Conservation (phyloP, 306 rosid species). For the Vigna nakashimae region DNA sequence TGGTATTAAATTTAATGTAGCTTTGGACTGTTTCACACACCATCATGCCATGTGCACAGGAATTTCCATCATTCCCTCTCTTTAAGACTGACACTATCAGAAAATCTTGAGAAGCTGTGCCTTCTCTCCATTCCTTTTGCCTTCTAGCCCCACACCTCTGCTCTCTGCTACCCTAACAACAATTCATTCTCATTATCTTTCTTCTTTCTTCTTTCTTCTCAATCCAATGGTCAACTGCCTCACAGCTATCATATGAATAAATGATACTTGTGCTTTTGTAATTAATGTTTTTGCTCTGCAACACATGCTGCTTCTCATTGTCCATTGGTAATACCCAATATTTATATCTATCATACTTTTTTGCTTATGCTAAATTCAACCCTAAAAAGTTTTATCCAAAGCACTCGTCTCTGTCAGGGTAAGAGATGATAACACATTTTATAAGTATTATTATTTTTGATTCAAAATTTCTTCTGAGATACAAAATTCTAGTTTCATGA, state of each 20-base stretch:
- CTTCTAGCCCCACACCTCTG: constrained; percentile 43
- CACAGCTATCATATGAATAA: not conserved
- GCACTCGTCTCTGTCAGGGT: too few species aligned
- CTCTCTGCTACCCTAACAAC: constrained; percentile 31
- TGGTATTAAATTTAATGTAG: constrained; percentile 28
- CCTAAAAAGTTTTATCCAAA: too few species aligned
- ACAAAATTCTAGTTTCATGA: too few species aligned
- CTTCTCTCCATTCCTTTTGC: constrained; percentile 45
- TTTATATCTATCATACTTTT: too few species aligned
- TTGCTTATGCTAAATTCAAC: too few species aligned
- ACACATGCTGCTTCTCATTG: too few species aligned
- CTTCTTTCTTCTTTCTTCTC: not conserved
- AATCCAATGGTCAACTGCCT: not conserved
- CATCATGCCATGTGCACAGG: constrained; percentile 60
- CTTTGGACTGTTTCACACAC: constrained; percentile 42
- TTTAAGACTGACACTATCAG: constrained; percentile 30
- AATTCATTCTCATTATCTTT: constrained; percentile 28
- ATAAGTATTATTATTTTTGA: too few species aligned
- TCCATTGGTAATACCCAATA: too few species aligned
- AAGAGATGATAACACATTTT: too few species aligned
- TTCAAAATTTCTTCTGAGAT: too few species aligned
- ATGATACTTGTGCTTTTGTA: too few species aligned
- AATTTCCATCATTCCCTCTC: constrained; percentile 54
- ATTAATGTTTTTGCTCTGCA: too few species aligned
- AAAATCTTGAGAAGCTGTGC: constrained; percentile 35